phyloP scores from a whole-genome alignment of 78 protist genomes.

The Protostelium mycophagum region DNA sequence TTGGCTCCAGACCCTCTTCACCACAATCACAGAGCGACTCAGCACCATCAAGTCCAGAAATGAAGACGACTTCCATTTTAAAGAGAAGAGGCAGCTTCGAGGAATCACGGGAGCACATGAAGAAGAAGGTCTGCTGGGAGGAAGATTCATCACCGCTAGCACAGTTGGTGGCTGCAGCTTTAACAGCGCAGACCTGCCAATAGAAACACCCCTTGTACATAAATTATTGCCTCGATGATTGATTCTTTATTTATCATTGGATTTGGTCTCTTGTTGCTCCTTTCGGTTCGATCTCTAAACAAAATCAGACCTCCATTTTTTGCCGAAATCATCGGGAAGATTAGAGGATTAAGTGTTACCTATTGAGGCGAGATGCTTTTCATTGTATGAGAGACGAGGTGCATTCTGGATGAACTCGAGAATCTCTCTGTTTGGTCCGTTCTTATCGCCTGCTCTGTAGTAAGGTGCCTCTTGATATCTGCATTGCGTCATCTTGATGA shows the following conservation, averaged over 20 bases:
- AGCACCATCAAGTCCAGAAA: neutral
- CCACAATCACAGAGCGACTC: neutral
- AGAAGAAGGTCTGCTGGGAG: neutral
- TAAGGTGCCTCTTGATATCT: neutral
- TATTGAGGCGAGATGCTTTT: neutral
- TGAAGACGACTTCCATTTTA: neutral
- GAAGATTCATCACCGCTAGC: neutral
- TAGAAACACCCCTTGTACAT: neutral
- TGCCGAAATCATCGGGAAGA: no score
- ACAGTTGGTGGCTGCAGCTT: neutral
- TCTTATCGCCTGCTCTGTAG: neutral
- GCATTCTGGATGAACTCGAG: neutral
- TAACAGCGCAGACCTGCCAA: neutral
- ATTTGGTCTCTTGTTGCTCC: neutral
- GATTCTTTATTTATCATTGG: neutral
- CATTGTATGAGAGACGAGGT: neutral
- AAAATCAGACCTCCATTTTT: neutral
- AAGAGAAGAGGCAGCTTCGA: neutral
- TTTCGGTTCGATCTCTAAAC: neutral
- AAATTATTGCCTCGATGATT: no score
- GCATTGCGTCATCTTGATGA: no score
- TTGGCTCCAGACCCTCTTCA: neutral
- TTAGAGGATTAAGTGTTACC: neutral
- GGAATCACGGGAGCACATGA: neutral
- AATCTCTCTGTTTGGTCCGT: neutral